Evolutionary conservation across 345 rosid species (phyloP).

Genomic region (Erucastrum elatum): DNA sequence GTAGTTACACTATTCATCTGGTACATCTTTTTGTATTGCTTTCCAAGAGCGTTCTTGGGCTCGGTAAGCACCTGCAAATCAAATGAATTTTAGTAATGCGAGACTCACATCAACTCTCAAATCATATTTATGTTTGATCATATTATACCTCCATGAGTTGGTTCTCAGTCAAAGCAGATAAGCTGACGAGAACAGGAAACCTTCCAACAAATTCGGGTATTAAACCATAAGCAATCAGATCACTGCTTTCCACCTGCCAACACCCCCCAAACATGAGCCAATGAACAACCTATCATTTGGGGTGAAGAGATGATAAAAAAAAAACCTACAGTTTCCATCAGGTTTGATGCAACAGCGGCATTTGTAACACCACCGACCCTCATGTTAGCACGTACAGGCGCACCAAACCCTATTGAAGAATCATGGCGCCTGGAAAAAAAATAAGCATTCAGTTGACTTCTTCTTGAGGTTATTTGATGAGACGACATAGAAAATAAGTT

Average conservation of each 20-base stretch:
- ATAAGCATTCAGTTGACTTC: neutral
- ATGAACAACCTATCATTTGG: neutral
- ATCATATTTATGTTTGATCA: neutral
- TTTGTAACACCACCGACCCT: conserved; percentile 72
- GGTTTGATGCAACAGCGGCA: conserved; percentile 75
- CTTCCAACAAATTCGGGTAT: conserved; percentile 99
- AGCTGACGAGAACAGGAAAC: conserved; percentile 93
- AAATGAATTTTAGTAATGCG: conserved; percentile 10
- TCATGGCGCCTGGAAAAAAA: too few species aligned
- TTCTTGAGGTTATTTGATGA: neutral
- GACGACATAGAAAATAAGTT: neutral
- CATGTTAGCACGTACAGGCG: conserved; percentile 98
- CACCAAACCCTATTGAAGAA: conserved; percentile 77
- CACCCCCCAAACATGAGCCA: conserved; percentile 21
- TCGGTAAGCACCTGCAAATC: conserved; percentile 75
- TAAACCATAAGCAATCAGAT: conserved; percentile 88
- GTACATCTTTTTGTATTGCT: conserved; percentile 94
- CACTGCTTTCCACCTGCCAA: conserved; percentile 95
- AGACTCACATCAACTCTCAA: neutral
- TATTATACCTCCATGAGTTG: conserved; percentile 85
- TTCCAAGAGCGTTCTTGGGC: conserved; percentile 94
- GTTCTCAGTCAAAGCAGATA: conserved; percentile 89
- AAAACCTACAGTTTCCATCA: conserved; percentile 83
- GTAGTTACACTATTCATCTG: conserved; percentile 85
- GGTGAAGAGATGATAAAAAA: neutral